These are phyloP conservation scores for Xenosphaeropsis pyriputrescens DNA, from an alignment of 2,329 filamentous ascomycete species.

Conservation along the genomic window DNA sequence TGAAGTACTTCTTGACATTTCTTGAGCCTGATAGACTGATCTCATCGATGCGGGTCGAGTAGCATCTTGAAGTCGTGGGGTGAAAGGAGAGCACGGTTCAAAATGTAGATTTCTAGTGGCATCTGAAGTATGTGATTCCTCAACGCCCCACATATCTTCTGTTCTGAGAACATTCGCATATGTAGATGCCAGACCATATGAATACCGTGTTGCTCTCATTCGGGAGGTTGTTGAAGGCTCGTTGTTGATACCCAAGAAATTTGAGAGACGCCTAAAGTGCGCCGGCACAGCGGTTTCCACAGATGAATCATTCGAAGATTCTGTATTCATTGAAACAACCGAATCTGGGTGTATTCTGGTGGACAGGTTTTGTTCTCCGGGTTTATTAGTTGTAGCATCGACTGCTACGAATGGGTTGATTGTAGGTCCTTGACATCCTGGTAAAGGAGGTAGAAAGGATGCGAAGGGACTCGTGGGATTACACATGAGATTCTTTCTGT, in stretches of 20 bases:
- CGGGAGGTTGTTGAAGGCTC: not conserved
- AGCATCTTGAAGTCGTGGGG: too few relatives aligned
- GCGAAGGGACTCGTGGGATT: constrained; percentile 30
- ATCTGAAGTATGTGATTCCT: too few relatives aligned
- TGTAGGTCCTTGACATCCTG: not conserved
- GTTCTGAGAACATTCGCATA: constrained; percentile 1
- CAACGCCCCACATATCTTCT: not conserved
- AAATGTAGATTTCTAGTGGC: too few relatives aligned
- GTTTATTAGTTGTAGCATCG: not conserved
- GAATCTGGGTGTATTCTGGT: not conserved
- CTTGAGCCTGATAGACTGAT: too few relatives aligned
- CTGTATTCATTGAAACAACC: not conserved
- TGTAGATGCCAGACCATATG: not conserved
- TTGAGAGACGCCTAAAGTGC: not conserved
- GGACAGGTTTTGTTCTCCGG: constrained; percentile 5
- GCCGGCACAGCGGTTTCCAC: not conserved
- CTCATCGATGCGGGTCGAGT: too few relatives aligned
- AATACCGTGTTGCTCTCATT: not conserved
- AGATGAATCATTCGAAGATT: not conserved
- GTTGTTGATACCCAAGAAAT: not conserved
- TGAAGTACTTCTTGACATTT: too few relatives aligned
- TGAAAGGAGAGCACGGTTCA: too few relatives aligned
- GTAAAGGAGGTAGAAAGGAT: constrained; percentile 18
- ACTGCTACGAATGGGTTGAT: too few relatives aligned
- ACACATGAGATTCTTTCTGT: constrained; percentile 36